A percentile compares a stretch with the other conserved stretches of the same genome.
These are phyloP conservation scores for Fusarium pseudoanthophilum DNA, from an alignment of 2,329 filamentous ascomycete genomes.

Conservation along the genomic window DNA sequence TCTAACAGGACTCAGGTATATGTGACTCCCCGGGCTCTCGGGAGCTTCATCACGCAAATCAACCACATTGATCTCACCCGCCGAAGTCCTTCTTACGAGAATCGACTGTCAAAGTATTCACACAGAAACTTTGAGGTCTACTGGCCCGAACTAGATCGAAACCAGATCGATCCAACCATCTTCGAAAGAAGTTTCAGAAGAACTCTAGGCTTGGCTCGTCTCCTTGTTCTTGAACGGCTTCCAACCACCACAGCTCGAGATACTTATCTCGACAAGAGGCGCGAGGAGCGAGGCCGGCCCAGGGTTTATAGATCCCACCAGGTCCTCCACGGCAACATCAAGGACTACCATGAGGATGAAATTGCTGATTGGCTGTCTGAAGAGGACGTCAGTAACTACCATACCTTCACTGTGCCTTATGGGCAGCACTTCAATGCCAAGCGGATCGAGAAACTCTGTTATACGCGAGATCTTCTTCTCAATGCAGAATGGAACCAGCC, in stretches of 20 bases:
- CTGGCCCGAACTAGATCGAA: constrained; percentile 79
- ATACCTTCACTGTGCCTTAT: constrained; percentile 79
- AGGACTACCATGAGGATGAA: constrained; percentile 81
- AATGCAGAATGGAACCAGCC: constrained; percentile 89
- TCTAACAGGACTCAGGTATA: constrained; percentile 69
- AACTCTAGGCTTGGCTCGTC: constrained; percentile 79
- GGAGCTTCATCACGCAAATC: constrained; percentile 82
- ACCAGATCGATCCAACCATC: constrained; percentile 84
- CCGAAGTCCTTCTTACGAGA: constrained; percentile 88
- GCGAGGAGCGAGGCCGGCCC: constrained; percentile 78
- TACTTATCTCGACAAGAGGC: constrained; percentile 74
- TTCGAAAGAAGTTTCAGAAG: constrained; percentile 83
- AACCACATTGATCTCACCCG: constrained; percentile 84
- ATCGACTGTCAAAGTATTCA: constrained; percentile 85
- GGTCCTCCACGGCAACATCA: constrained; percentile 74
- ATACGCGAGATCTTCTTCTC: constrained; percentile 81
- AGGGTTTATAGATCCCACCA: constrained; percentile 53
- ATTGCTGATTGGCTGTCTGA: constrained; percentile 84
- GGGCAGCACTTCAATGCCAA: constrained; percentile 70
- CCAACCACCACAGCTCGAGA: constrained; percentile 76
- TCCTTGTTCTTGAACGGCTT: constrained; percentile 82
- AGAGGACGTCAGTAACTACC: constrained; percentile 81
- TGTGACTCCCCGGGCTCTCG: constrained; percentile 78
- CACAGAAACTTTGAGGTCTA: constrained; percentile 86
- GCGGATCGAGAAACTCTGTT: constrained; percentile 84